phyloP scores from a whole-genome alignment of 2,329 filamentous ascomycete genomes.

The Pseudocercospora macadamiae region DNA sequence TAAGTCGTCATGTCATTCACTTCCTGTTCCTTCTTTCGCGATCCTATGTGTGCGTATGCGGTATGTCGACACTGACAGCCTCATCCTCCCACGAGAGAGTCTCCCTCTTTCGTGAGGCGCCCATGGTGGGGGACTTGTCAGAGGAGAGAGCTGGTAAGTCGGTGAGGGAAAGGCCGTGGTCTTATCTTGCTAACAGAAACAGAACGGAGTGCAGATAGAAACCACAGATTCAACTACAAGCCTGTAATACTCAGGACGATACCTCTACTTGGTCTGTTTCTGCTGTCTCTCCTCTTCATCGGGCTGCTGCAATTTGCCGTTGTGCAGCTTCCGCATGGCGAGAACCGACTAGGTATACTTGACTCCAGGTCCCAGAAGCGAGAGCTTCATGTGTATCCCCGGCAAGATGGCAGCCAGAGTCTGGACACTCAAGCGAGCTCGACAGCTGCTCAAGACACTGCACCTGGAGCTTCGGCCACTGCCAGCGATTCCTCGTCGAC shows the following conservation, averaged over 20 bases:
- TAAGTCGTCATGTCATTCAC: not conserved
- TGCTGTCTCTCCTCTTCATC: slow-evolving; percentile 17
- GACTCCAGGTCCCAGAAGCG: not conserved
- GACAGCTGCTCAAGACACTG: not conserved
- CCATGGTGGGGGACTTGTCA: not conserved
- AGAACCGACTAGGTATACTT: not conserved
- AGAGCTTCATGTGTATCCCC: not conserved
- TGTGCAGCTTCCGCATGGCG: slow-evolving; percentile 15
- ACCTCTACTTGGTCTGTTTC: slow-evolving; percentile 17
- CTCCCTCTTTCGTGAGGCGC: not conserved
- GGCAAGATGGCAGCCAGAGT: not conserved
- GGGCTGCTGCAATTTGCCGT: slow-evolving; percentile 21
- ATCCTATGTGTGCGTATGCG: no score
- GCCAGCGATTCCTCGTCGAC: not conserved
- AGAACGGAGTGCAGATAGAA: not conserved
- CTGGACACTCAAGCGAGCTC: not conserved
- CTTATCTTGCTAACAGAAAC: not conserved
- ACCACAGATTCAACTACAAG: slow-evolving; percentile 20
- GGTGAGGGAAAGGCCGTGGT: not conserved
- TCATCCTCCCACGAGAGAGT: not conserved
- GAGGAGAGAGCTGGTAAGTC: not conserved
- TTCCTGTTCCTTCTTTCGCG: not conserved
- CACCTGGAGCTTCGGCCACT: no score
- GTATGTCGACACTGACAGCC: not conserved
- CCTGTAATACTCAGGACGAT: slow-evolving; percentile 21